These are phyloP conservation scores for Tulasnella sp. DNA, from an alignment of 768 basidiomycete species.

Conservation along the genomic window DNA sequence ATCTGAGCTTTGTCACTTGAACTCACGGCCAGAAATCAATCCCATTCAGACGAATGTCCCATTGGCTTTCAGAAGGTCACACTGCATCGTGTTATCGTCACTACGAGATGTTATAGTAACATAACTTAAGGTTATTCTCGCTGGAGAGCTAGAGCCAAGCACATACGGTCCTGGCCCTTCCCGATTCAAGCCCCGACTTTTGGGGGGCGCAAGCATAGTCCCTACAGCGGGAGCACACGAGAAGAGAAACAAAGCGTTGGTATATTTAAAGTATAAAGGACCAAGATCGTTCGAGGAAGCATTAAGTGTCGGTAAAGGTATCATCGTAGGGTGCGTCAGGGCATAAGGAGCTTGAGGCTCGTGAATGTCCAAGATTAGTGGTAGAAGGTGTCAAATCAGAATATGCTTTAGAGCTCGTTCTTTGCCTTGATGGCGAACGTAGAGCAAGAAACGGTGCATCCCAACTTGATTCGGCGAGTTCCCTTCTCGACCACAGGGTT, in stretches of 20 bases:
- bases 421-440: not conserved
- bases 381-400: not conserved
- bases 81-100: not conserved
- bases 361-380: not conserved
- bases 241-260: not conserved
- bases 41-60: not conserved
- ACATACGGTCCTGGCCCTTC: not conserved
- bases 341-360: no score
- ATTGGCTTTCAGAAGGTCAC: not conserved
- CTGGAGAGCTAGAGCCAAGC: not conserved
- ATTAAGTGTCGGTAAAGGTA: not conserved
- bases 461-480: not conserved
- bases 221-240: not conserved
- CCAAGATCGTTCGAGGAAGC: not conserved
- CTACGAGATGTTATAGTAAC: not conserved
- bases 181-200: not conserved
- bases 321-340: not conserved
- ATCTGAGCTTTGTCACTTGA: not conserved
- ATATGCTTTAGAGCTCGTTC: not conserved
- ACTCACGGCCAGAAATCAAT: not conserved
- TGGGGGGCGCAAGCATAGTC: not conserved
- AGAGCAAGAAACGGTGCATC: not conserved
- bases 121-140: not conserved
- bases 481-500: not conserved
- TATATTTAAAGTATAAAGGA: not conserved